Evolutionary conservation across 78 protist species (phyloP).

Genomic region (Protostelium mycophagum): DNA sequence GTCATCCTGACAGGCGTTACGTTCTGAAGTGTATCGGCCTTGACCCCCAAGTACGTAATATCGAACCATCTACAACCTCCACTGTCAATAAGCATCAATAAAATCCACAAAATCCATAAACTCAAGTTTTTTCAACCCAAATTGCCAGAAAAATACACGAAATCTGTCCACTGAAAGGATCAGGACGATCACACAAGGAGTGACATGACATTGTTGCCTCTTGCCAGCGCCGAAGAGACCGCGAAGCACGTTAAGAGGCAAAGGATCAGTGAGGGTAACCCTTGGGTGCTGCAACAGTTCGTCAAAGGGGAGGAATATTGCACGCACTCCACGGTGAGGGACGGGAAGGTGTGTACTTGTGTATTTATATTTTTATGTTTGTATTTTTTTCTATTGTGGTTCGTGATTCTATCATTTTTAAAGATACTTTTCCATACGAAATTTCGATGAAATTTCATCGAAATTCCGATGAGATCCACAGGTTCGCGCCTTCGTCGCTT

Average conservation of each 20-base stretch:
- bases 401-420: not conserved
- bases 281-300: not conserved
- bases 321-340: not conserved
- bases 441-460: not conserved
- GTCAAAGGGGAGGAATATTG: not conserved
- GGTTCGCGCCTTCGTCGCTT: not conserved
- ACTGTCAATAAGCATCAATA: too few relatives aligned
- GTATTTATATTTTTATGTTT: too few relatives aligned
- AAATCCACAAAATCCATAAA: too few relatives aligned
- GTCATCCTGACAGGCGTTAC: not conserved
- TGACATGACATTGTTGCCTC: not conserved
- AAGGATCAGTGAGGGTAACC: not conserved
- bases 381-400: too few relatives aligned
- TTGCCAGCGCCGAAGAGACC: not conserved
- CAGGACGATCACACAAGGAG: not conserved
- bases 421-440: not conserved
- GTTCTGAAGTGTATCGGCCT: not conserved
- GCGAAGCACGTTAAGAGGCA: not conserved
- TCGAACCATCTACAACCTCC: too few relatives aligned
- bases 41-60: too few relatives aligned
- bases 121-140: too few relatives aligned
- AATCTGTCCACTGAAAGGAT: too few relatives aligned
- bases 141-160: too few relatives aligned
- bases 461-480: too few relatives aligned
- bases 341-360: not conserved